Evolutionary conservation across 805 yeast genomes (phyloP), one percentile per base, ranked within the genome.

Genomic region (Kuraishia borneana): DNA sequence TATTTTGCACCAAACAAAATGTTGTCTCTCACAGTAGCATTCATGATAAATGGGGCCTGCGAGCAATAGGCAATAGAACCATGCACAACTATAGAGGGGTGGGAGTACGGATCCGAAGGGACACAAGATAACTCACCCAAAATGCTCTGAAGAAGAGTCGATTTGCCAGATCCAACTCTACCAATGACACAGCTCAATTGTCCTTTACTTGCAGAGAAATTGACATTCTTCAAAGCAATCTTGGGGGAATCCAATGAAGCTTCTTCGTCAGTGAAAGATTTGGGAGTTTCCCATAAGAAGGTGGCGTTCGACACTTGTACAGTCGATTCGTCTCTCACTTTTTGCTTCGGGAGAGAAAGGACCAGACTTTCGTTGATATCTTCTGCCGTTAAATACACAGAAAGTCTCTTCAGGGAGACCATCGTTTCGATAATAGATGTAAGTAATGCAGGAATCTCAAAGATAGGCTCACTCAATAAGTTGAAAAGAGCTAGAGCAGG

Each of bases 41-140:
- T 92, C 82, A 87, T 81, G 42, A 92, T 87, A 98, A 98, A 92
- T 2, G 98, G 94, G 26, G 82, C 66, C 48, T 76, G 83, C 1
- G 82, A 63, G 49, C 81, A 75, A 43, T 73, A 76, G 0, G 82
- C 80, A 29, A 73, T 48, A 2, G 64, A 47, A 4, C 77, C 76
- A n/a, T 39, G 39, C 9, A 56, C 36, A 4, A 44, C 39, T 3
- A 56, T 43, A 13, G 42, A 41, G 5, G 32, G 28, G 13, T 23
- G 21, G 25, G 47, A 51, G 21, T 39, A 39, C 3, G 46, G 36
- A 36, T 56, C 49, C 3, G 50, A 34, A 3, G 60, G 48, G 7
- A 52, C 41, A 32, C 66, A 56, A 10, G 64, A 59, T n/a, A 76
- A 48, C 33, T 70, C 70, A 5, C 84, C 84, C 20, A 75, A 44